Evolutionary conservation across 768 basidiomycete genomes (phyloP).

Genomic region (Pholiota molesta): DNA sequence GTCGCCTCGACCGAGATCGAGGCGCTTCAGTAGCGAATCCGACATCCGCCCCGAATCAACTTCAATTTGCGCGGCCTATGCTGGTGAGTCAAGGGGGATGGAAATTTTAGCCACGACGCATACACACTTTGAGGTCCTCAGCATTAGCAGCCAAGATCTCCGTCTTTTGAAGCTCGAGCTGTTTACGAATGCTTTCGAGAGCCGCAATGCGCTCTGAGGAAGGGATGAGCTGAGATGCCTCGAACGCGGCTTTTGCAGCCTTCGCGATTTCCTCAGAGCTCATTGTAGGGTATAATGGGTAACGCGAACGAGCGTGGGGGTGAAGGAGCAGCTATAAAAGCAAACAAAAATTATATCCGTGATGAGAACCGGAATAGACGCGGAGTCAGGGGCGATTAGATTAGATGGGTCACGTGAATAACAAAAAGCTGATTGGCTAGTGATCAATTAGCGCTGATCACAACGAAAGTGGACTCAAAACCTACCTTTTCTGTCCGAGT

Average conservation of each 20-base stretch:
- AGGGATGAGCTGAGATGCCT: conserved; percentile 81
- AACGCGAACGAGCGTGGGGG: too few relatives aligned
- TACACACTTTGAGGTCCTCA: conserved; percentile 72
- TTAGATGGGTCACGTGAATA: conserved; percentile 13
- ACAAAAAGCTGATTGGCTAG: too few relatives aligned
- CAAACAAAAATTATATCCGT: conserved; percentile 7
- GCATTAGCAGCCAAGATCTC: conserved; percentile 81
- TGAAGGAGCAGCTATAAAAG: too few relatives aligned
- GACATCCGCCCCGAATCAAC: conserved; percentile 88
- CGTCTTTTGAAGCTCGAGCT: conserved; percentile 64
- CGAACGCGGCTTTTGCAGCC: conserved; percentile 82
- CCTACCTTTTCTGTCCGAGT: too few relatives aligned
- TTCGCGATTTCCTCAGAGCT: conserved; percentile 62
- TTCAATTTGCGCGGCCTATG: conserved; percentile 75
- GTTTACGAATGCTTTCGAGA: conserved; percentile 66
- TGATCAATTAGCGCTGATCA: too few relatives aligned
- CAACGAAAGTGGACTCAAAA: too few relatives aligned
- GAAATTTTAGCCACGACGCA: neutral
- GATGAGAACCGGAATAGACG: conserved; percentile 18
- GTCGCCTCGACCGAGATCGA: conserved; percentile 77
- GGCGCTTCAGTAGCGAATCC: conserved; percentile 76
- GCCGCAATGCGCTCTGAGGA: conserved; percentile 71
- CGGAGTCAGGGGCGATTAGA: conserved; percentile 23
- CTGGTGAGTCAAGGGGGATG: conserved; percentile 5
- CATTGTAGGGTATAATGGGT: conserved; percentile 15